Evolutionary conservation across 176 grass and related monocot genomes (phyloP).

Genomic region (Ampelocalamus luodianensis): DNA sequence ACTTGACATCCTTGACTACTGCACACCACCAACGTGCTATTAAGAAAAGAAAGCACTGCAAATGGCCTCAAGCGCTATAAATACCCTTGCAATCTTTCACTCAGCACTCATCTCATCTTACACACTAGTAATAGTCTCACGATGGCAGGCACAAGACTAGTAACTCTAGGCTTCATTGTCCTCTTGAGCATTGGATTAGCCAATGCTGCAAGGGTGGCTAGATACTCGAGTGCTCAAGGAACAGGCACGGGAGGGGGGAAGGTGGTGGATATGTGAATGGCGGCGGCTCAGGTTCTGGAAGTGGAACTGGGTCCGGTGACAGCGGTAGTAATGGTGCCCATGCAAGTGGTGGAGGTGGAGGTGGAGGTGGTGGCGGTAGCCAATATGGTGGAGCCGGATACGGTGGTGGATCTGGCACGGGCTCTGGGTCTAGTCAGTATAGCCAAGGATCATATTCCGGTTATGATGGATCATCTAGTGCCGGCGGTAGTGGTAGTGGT

Average conservation of each 20-base stretch:
- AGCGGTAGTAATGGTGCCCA: neutral
- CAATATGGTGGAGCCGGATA: neutral
- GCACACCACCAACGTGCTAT: neutral
- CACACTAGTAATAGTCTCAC: neutral
- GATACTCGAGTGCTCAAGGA: constrained; percentile 41
- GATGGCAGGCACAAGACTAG: constrained; percentile 44
- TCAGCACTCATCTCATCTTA: neutral
- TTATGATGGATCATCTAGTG: neutral
- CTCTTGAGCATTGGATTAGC: constrained; percentile 46
- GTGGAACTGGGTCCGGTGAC: neutral
- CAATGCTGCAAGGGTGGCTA: constrained; percentile 37
- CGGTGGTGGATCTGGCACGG: constrained; percentile 16
- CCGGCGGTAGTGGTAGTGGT: neutral
- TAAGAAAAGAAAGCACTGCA: too few species aligned
- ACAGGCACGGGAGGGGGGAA: neutral
- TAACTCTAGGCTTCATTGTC: constrained; percentile 38
- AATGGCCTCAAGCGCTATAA: constrained; percentile 19
- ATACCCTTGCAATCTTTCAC: neutral
- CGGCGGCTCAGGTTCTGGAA: neutral
- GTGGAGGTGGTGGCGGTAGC: neutral
- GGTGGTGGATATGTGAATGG: constrained; percentile 29
- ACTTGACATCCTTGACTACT: neutral
- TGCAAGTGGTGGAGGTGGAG: constrained; percentile 24
- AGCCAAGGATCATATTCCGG: neutral
- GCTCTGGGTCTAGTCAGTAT: neutral